phyloP scores from a whole-genome alignment of 1,139 yeast species.

The Arxiozyma slooffiae region DNA sequence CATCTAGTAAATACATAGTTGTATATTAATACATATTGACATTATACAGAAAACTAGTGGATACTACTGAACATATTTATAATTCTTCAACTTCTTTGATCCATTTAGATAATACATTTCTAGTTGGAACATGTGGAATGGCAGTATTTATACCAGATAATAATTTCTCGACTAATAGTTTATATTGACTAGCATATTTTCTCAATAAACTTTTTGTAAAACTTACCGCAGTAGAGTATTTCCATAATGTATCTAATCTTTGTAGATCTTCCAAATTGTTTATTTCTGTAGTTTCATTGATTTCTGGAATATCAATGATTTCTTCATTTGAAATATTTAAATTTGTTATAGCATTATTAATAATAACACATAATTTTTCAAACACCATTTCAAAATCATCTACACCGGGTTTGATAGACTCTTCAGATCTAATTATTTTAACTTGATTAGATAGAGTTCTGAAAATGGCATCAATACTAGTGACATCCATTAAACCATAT shows the following conservation, averaged over 20 bases:
- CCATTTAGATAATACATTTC: slow-evolving; percentile 26
- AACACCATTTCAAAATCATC: slow-evolving; percentile 33
- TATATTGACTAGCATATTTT: slow-evolving; percentile 32
- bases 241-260: slow-evolving; percentile 31
- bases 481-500: slow-evolving; percentile 31
- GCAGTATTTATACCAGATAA: slow-evolving; percentile 17
- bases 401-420: slow-evolving; percentile 9
- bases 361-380: slow-evolving; percentile 33
- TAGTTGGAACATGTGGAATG: slow-evolving; percentile 28
- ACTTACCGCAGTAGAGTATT: slow-evolving; percentile 31
- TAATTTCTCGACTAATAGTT: slow-evolving; percentile 20
- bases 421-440: slow-evolving; percentile 12
- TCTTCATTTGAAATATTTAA: slow-evolving; percentile 27
- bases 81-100: slow-evolving; percentile 29
- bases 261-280: slow-evolving; percentile 19
- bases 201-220: slow-evolving; percentile 34
- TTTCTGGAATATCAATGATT: slow-evolving; percentile 24
- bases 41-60: background rate
- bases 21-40: background rate
- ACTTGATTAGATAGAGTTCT: slow-evolving; percentile 29
- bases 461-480: slow-evolving; percentile 33
- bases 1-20: background rate
- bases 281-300: slow-evolving; percentile 20
- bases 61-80: slow-evolving; percentile 6
- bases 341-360: slow-evolving; percentile 29